These are phyloP conservation scores for Hypseocharis bilobata DNA, from an alignment of 441 rosid species.

Conservation along the genomic window DNA sequence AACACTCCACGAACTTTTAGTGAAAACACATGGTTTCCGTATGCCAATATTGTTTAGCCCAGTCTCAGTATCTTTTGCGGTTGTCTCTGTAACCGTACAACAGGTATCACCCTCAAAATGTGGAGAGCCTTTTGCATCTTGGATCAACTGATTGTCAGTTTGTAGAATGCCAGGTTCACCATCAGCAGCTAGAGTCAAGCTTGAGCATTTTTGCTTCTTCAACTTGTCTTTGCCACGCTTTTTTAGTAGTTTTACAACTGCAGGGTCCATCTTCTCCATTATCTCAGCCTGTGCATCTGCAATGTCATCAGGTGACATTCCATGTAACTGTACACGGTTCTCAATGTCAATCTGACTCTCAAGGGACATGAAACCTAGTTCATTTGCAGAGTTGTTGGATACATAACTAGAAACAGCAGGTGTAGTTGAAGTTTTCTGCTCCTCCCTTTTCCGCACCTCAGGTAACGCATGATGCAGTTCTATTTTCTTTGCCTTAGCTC, in stretches of 20 bases:
- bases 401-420: conserved; percentile 25
- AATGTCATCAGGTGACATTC: conserved; percentile 71
- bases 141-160: conserved; percentile 23
- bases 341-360: conserved; percentile 75
- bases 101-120: conserved; percentile 19
- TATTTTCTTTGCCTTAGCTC: conserved; percentile 17
- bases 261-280: conserved; percentile 68
- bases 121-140: conserved; percentile 28
- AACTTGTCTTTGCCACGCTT: conserved; percentile 51
- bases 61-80: conserved; percentile 26
- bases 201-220: conserved; percentile 37
- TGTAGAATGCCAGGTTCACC: conserved; percentile 13
- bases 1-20: conserved; percentile 50
- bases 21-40: conserved; percentile 27
- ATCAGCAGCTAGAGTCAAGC: conserved; percentile 18
- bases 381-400: conserved; percentile 26
- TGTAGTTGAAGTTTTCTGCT: conserved; percentile 17
- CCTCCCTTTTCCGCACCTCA: conserved; percentile 15
- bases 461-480: conserved; percentile 11
- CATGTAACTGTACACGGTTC: conserved; percentile 47
- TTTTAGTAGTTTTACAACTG: conserved; percentile 51
- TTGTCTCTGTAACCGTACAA: conserved; percentile 19
- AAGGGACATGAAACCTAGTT: conserved; percentile 37
- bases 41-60: conserved; percentile 22
- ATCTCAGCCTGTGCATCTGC: conserved; percentile 76